Conservation (phyloP, 208 protist genomes). For the Willaertia magna region DNA sequence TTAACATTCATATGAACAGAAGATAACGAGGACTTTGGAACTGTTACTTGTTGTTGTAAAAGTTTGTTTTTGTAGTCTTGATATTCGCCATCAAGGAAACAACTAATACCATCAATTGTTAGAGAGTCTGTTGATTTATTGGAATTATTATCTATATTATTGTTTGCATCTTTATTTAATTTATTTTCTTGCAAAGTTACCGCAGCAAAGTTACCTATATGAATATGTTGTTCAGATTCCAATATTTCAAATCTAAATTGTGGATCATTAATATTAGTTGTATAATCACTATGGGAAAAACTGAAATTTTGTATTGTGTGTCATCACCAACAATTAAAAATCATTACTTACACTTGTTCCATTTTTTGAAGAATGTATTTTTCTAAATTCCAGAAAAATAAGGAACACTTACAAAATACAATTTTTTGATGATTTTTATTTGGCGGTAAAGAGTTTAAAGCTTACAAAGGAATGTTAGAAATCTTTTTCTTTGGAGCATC, state of each 20-base stretch:
- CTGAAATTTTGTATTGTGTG: too few relatives aligned
- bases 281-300: too few relatives aligned
- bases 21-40: neutral
- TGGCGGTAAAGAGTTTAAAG: neutral
- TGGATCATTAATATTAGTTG: too few relatives aligned
- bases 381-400: too few relatives aligned
- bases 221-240: neutral
- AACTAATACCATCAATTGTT: neutral
- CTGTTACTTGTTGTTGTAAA: neutral
- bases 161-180: neutral
- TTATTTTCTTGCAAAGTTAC: neutral
- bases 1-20: neutral
- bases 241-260: neutral
- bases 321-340: too few relatives aligned
- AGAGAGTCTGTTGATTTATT: neutral
- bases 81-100: neutral
- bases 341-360: too few relatives aligned
- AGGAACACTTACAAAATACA: neutral
- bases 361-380: too few relatives aligned
- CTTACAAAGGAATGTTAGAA: slow-evolving; percentile 81
- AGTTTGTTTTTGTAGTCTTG: neutral
- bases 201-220: neutral
- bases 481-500: slow-evolving; percentile 77
- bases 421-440: neutral
- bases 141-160: neutral